These are phyloP conservation scores for Fraxinus paxiana DNA, from an alignment of 305 asterid species.

Conservation along the genomic window DNA sequence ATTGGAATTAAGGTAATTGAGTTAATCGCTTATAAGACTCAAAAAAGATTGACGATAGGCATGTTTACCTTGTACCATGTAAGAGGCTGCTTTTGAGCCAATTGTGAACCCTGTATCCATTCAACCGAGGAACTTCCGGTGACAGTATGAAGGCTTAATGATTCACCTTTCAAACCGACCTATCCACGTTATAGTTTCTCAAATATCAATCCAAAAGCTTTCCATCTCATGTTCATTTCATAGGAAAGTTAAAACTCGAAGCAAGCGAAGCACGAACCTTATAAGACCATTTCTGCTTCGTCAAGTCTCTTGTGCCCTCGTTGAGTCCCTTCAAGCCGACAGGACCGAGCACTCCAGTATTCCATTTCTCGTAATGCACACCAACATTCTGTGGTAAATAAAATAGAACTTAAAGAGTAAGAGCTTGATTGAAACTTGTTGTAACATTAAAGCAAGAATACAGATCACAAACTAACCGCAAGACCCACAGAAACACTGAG, in stretches of 20 bases:
- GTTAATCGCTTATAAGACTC: neutral
- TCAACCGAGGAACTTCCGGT: conserved; percentile 72
- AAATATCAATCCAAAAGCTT: neutral
- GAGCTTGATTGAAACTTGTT: neutral
- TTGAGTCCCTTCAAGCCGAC: conserved; percentile 62
- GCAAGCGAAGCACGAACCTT: conserved; percentile 43
- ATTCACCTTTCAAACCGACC: conserved; percentile 79
- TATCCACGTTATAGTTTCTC: conserved; percentile 22
- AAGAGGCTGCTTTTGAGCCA: conserved; percentile 70
- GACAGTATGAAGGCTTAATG: conserved; percentile 40
- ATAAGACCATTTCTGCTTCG: conserved; percentile 77
- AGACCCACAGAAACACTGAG: conserved; percentile 84
- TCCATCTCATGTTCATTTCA: neutral
- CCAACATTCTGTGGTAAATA: conserved; percentile 63
- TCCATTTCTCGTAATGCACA: conserved; percentile 70
- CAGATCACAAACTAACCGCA: conserved; percentile 47
- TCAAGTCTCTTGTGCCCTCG: conserved; percentile 66
- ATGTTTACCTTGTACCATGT: conserved; percentile 82
- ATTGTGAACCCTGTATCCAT: conserved; percentile 54
- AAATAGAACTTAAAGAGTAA: neutral
- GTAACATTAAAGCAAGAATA: neutral
- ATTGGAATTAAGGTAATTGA: neutral
- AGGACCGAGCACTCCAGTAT: conserved; percentile 85
- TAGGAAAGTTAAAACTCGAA: neutral
- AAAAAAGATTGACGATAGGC: neutral